A percentile compares a stretch with the other conserved stretches of the same genome.
Conservation (phyloP, 2,329 filamentous ascomycete species). For the Beauveria bassiana region DNA sequence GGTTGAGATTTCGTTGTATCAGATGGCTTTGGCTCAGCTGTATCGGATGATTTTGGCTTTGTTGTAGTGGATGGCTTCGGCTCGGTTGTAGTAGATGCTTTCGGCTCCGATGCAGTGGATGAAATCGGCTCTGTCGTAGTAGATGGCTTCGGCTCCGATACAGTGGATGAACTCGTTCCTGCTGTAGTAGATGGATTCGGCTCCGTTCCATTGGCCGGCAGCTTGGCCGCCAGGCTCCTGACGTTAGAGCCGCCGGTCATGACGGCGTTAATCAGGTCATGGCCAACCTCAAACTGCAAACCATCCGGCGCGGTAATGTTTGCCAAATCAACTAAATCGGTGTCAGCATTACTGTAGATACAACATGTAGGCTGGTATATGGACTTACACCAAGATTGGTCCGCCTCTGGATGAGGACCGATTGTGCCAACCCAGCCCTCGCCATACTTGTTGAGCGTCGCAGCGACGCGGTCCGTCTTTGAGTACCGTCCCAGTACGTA, state of each 20-base stretch:
- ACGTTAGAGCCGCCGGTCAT: constrained; percentile 6
- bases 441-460: constrained; percentile 17
- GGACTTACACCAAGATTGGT: constrained; percentile 19
- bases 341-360: neutral
- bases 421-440: constrained; percentile 19
- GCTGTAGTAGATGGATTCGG: neutral
- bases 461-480: constrained; percentile 17
- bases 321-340: constrained; percentile 6
- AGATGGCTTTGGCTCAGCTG: neutral
- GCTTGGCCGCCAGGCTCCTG: neutral
- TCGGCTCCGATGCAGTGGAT: too few relatives aligned
- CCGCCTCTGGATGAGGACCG: constrained; percentile 21
- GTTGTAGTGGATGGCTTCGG: neutral
- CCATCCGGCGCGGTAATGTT: constrained; percentile 18
- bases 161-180: too few relatives aligned
- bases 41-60: too few relatives aligned
- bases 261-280: constrained; percentile 18
- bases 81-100: too few relatives aligned
- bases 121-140: too few relatives aligned
- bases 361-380: neutral
- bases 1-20: neutral
- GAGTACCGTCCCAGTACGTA: constrained; percentile 18
- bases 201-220: neutral
- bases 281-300: constrained; percentile 16
- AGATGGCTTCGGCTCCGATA: too few relatives aligned